Evolutionary conservation across 805 yeast genomes (phyloP).

Genomic region (Middelhovenomyces tepae): DNA sequence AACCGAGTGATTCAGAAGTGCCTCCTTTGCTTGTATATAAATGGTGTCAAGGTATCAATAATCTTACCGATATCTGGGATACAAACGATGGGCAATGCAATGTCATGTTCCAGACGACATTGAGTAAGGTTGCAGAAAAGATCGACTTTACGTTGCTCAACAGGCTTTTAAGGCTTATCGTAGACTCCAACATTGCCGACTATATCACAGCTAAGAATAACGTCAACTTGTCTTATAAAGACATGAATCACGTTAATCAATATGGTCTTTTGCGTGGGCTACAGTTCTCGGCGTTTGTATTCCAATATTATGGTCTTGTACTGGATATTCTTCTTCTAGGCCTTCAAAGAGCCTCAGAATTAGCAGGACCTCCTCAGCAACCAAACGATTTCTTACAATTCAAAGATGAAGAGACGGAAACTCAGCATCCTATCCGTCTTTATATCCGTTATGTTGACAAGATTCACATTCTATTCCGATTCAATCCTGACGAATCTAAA

Average conservation of each 20-base stretch:
- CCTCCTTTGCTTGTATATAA: slow-evolving; percentile 88
- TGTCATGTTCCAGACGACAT: slow-evolving; percentile 72
- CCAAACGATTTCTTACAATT: slow-evolving; percentile 80
- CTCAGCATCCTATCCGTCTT: slow-evolving; percentile 63
- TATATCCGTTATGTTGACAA: slow-evolving; percentile 81
- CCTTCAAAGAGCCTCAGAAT: slow-evolving; percentile 71
- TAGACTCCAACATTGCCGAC: slow-evolving; percentile 90
- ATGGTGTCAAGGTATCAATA: slow-evolving; percentile 89
- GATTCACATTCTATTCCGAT: slow-evolving; percentile 69
- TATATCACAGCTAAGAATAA: slow-evolving; percentile 88
- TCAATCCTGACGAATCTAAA: slow-evolving; percentile 61
- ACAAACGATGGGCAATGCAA: slow-evolving; percentile 63
- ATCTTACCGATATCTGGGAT: slow-evolving; percentile 72
- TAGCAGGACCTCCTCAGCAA: slow-evolving; percentile 66
- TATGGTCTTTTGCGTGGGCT: slow-evolving; percentile 83
- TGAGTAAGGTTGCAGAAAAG: slow-evolving; percentile 69
- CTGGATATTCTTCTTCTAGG: slow-evolving; percentile 79
- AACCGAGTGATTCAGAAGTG: slow-evolving; percentile 88
- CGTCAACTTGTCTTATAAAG: slow-evolving; percentile 73
- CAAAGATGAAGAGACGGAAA: slow-evolving; percentile 48
- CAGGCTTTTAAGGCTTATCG: slow-evolving; percentile 65
- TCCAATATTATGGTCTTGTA: slow-evolving; percentile 82
- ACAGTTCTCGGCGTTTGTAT: slow-evolving; percentile 82
- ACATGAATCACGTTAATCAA: slow-evolving; percentile 88
- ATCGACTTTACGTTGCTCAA: slow-evolving; percentile 83